phyloP scores from a whole-genome alignment of 2,329 filamentous ascomycete genomes.

The Scedosporium aurantiacum region DNA sequence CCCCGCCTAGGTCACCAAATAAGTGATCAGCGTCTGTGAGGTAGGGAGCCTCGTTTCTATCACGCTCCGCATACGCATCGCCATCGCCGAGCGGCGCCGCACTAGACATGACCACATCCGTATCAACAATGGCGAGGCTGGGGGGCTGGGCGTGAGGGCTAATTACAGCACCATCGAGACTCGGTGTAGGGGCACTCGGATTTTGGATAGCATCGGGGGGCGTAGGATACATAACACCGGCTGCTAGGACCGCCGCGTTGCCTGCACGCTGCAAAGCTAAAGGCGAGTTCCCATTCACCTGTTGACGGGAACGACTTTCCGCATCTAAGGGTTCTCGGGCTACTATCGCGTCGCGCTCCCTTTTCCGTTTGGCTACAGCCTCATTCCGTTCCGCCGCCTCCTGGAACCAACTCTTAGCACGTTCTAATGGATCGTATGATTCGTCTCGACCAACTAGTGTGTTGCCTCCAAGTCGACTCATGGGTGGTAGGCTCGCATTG shows the following conservation, averaged over 20 bases:
- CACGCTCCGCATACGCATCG: slow-evolving; percentile 6
- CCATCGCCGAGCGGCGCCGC: neutral
- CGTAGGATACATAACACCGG: slow-evolving; percentile 54
- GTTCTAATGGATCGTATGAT: slow-evolving; percentile 36
- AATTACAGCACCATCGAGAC: slow-evolving; percentile 42
- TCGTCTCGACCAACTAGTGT: slow-evolving; percentile 26
- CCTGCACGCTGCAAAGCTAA: slow-evolving; percentile 38
- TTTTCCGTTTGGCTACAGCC: slow-evolving; percentile 33
- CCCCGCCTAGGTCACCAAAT: slow-evolving; percentile 57
- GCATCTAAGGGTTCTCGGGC: slow-evolving; percentile 26
- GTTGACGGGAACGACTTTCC: slow-evolving; percentile 28
- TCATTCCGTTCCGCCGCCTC: slow-evolving; percentile 34
- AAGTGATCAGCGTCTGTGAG: slow-evolving; percentile 45
- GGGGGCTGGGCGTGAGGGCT: slow-evolving; percentile 29
- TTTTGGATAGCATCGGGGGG: slow-evolving; percentile 56
- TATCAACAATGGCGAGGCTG: slow-evolving; percentile 23
- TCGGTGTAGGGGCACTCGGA: slow-evolving; percentile 40
- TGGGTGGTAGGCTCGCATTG: slow-evolving; percentile 28
- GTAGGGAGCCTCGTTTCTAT: slow-evolving; percentile 23
- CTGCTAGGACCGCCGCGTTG: slow-evolving; percentile 18
- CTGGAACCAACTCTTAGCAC: slow-evolving; percentile 38
- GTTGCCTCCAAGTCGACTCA: slow-evolving; percentile 26
- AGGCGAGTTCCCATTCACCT: slow-evolving; percentile 40
- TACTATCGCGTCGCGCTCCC: slow-evolving; percentile 33
- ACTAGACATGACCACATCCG: slow-evolving; percentile 16